Percentiles rank a stretch among this genome's conserved stretches.
These are phyloP conservation scores for Ogataea nonfermentans DNA, from an alignment of 805 yeast genomes.

Conservation along the genomic window DNA sequence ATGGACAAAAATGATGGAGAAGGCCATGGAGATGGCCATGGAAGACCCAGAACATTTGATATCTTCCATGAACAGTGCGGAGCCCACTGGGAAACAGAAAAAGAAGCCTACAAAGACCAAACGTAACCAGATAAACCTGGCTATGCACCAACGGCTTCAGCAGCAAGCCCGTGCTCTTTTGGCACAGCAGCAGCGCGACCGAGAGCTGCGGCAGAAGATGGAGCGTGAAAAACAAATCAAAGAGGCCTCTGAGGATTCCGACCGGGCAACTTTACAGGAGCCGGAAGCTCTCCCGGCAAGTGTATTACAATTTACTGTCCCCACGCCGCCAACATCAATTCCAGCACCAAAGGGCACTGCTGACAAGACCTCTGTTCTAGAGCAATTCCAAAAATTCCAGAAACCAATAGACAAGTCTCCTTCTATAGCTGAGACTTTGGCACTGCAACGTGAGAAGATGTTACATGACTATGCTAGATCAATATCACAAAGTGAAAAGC, in stretches of 20 bases:
- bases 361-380: constrained; percentile 10
- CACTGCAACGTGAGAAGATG: constrained; percentile 50
- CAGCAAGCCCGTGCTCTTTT: constrained; percentile 18
- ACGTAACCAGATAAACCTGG: constrained; percentile 22
- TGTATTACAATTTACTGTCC: constrained; percentile 17
- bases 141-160: constrained; percentile 25
- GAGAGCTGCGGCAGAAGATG: constrained; percentile 15
- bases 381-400: constrained; percentile 23
- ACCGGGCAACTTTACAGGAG: constrained; percentile 1
- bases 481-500: background rate
- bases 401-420: constrained; percentile 31
- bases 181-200: constrained; percentile 21
- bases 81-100: constrained; percentile 1
- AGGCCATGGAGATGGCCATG: constrained; percentile 75
- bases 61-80: constrained; percentile 35
- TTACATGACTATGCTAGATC: constrained; percentile 9
- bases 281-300: constrained; percentile 13
- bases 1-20: constrained; percentile 70
- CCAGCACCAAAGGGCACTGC: constrained; percentile 7
- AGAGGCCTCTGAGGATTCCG: background rate
- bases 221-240: constrained; percentile 11
- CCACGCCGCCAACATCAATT: constrained; percentile 16
- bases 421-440: constrained; percentile 61
- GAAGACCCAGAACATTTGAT: constrained; percentile 48
- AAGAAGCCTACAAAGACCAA: constrained; percentile 4